Percentiles rank a stretch among this genome's conserved stretches.
phyloP scores from a whole-genome alignment of 2,329 filamentous ascomycete genomes.

The Blumeriella jaapii region DNA sequence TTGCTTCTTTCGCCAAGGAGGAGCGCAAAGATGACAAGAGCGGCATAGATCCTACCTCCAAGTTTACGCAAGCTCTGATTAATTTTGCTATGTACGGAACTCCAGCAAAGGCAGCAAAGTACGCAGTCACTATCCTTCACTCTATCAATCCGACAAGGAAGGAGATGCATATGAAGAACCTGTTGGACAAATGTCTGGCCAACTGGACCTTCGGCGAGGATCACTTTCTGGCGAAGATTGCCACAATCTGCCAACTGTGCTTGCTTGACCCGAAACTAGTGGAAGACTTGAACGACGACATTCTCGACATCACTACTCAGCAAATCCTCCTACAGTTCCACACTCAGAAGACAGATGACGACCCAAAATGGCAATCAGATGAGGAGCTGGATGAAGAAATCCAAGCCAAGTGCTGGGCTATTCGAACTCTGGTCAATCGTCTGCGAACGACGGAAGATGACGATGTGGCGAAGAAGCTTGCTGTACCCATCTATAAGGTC shows the following conservation, averaged over 20 bases:
- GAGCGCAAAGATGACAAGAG: conserved; percentile 47
- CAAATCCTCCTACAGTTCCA: conserved; percentile 63
- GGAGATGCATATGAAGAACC: conserved; percentile 74
- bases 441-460: conserved; percentile 47
- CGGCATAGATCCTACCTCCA: conserved; percentile 71
- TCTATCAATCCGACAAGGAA: conserved; percentile 54
- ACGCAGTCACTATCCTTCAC: conserved; percentile 74
- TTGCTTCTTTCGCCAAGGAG: conserved; percentile 74
- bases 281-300: conserved; percentile 61
- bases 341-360: conserved; percentile 42
- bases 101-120: conserved; percentile 77
- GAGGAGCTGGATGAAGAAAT: conserved; percentile 67
- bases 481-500: conserved; percentile 63
- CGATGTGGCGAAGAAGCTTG: conserved; percentile 44
- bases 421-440: conserved; percentile 79
- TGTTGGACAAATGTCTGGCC: conserved; percentile 65
- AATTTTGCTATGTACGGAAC: conserved; percentile 74
- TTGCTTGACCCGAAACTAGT: conserved; percentile 63
- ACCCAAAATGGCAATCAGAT: conserved; percentile 57
- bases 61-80: conserved; percentile 69
- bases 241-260: conserved; percentile 62
- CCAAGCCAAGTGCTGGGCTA: conserved; percentile 68
- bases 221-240: conserved; percentile 65
- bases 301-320: conserved; percentile 66
- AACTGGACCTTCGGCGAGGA: conserved; percentile 61